Evolutionary conservation across 2,329 filamentous ascomycete genomes (phyloP), one percentile per base, ranked within the genome.

Genomic region (Sporothrix inflata): DNA sequence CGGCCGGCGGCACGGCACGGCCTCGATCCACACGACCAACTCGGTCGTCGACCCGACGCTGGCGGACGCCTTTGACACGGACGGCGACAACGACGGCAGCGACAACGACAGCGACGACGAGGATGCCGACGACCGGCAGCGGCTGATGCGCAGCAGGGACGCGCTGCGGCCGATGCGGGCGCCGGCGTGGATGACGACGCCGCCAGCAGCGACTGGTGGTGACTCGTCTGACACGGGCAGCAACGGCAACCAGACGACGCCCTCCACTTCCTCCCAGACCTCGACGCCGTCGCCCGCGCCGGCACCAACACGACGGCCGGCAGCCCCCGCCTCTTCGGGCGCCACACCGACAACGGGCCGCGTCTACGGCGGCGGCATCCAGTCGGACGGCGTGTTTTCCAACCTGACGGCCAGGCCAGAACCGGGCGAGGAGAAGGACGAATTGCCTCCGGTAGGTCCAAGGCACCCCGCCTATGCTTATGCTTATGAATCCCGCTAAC

Each of bases 341-440:
- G 81, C 57, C 11, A 40, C 47, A 80, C 81, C 53, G 76, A 78
- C 74, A 4, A 30, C 69, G 0, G 69, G 67, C 42, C 84, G 88
- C 74, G 86, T 92, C 1, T 89, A 93, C 74, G 92, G 93, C 57
- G 89, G 91, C 70, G 91, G 91, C 30, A 88, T 90, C n/a, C 90
- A 92, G 71, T 94, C 93, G 67, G 96, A 98, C 81, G 96, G 96
- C 74, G 96, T 99, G 34, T 99, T 97, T 83, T 96, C 95, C 71
- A 99, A 99, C 80, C 83, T 99, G 76, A 94, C 90, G 76, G 96
- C 96, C 16, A 95, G 97, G 80, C 95, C 95, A 0, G 93, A 97
- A 77, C 86, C 90, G 57, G 91, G 90, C 38, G 92, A 93, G 74
- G 89, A 90, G 76, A 85, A 92, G 73, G 96, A 99, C 75, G 96